A percentile compares a stretch with the other conserved stretches of the same genome.
phyloP scores from a whole-genome alignment of 2,329 filamentous ascomycete species.

The Penicillium sp. region DNA sequence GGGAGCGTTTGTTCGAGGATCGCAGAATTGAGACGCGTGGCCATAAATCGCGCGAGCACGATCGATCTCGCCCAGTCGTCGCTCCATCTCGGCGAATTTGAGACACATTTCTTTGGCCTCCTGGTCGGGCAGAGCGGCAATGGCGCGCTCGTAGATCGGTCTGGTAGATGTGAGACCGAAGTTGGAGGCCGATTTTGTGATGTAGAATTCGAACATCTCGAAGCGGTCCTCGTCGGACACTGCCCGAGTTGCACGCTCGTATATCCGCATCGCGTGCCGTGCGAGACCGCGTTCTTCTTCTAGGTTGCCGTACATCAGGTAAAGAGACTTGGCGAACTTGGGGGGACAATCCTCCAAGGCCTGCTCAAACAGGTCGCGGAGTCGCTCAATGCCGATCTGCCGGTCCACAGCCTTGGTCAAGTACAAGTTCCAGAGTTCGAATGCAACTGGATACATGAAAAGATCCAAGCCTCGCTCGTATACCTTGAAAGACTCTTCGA shows the following conservation, averaged over 20 bases:
- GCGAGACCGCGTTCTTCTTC: slow-evolving; percentile 95
- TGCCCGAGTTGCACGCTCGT: slow-evolving; percentile 91
- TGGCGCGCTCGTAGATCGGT: slow-evolving; percentile 93
- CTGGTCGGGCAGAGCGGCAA: slow-evolving; percentile 84
- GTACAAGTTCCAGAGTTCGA: slow-evolving; percentile 98
- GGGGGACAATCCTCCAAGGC: slow-evolving; percentile 91
- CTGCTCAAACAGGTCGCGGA: slow-evolving; percentile 95
- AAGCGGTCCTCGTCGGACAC: slow-evolving; percentile 92
- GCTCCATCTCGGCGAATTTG: slow-evolving; percentile 97
- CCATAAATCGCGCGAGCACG: slow-evolving; percentile 93
- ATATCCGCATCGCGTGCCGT: slow-evolving; percentile 97
- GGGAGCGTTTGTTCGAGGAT: slow-evolving; percentile 80
- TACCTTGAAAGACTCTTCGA: slow-evolving; percentile 95
- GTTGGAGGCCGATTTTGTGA: slow-evolving; percentile 96
- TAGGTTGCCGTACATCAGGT: slow-evolving; percentile 96
- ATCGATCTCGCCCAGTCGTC: slow-evolving; percentile 87
- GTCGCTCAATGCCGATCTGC: slow-evolving; percentile 89
- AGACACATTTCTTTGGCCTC: slow-evolving; percentile 98
- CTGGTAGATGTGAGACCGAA: slow-evolving; percentile 93
- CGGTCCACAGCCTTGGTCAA: slow-evolving; percentile 95
- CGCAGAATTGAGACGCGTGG: slow-evolving; percentile 95
- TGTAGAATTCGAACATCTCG: slow-evolving; percentile 99
- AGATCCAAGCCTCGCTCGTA: slow-evolving; percentile 95
- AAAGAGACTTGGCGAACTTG: slow-evolving; percentile 92
- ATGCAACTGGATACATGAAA: slow-evolving; percentile 97